Evolutionary conservation across 805 yeast species (phyloP), one percentile per base, ranked within the genome.

Genomic region (Scheffersomyces coipomensis): DNA sequence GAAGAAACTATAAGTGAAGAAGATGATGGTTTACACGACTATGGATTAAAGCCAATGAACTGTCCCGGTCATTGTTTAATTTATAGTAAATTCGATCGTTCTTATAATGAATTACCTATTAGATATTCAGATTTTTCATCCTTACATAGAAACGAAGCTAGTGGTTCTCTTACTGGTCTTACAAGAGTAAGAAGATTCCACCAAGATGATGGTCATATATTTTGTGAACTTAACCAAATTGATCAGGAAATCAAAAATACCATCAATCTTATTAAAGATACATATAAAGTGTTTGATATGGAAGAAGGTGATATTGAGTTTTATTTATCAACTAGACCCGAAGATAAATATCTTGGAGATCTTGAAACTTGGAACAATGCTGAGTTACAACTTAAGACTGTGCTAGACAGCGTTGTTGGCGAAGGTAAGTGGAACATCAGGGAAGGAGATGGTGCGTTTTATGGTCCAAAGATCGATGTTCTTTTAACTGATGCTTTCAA

Each of bases 151-250:
- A 93, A 93, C 55, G 99, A 93, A 62, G 83, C 95, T 19, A 83
- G 95, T 41, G 99, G 99, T 2, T 95, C 98, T 1, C 73, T 93
- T 16, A 77, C 91, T 5, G 99, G 99, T 0, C 68, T 93, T 26
- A 93, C 98, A 0, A 73, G 99, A 40, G 97, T 93, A 3, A 77
- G 99, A 42, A 72, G 96, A 46, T 93, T 93, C 65, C 99, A 93
- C 62, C 99, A 93, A 65, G 99, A 93, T 61, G 99, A 93, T 60
- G 98, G 97, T 6, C 99, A 93, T 53, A 90, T 93, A 19, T 93
- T 93, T 60, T 93, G 99, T 57, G 78, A 83, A 2, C 71, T 76
- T 25, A 79, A 75, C 5, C 99, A 93, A 63, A 82, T 93, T 34
- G 76, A 75, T 35, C 51, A 59, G 22, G 99, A 93, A 56, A 89